phyloP scores from a whole-genome alignment of 1,284 basidiomycete species.

The Thelephora terrestris region DNA sequence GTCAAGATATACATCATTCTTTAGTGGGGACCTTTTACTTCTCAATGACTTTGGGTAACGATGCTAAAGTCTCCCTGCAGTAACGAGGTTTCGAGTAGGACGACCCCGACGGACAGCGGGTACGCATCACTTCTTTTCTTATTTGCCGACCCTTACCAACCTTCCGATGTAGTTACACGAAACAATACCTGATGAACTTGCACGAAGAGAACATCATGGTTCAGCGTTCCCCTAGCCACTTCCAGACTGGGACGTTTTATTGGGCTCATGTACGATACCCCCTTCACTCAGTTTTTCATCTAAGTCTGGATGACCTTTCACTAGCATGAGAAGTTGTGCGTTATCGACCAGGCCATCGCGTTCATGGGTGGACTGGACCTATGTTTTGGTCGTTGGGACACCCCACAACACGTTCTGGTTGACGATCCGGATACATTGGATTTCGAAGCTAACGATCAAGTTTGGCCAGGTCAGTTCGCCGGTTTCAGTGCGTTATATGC shows the following conservation, averaged over 20 bases:
- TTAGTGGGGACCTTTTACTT: constrained; percentile 46
- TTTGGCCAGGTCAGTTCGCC: constrained; percentile 68
- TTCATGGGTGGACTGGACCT: constrained; percentile 98
- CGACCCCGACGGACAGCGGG: constrained; percentile 90
- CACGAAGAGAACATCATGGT: constrained; percentile 94
- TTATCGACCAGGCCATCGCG: constrained; percentile 94
- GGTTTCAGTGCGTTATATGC: constrained; percentile 5
- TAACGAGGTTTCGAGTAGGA: constrained; percentile 95
- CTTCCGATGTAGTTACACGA: constrained; percentile 61
- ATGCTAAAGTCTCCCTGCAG: constrained; percentile 27
- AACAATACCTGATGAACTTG: constrained; percentile 75
- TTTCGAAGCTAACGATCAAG: constrained; percentile 47
- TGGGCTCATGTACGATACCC: constrained; percentile 82
- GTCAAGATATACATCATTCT: constrained; percentile 96
- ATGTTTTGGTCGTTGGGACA: constrained; percentile 92
- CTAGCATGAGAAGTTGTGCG: constrained; percentile 96
- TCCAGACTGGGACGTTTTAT: constrained; percentile 95
- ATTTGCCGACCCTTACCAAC: constrained; percentile 9
- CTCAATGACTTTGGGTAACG: not conserved
- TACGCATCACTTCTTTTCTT: constrained; percentile 24
- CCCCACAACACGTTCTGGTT: constrained; percentile 83
- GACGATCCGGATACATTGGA: constrained; percentile 67
- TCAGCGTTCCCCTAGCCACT: constrained; percentile 95
- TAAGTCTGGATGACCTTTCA: not conserved
- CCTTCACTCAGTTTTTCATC: not conserved